A percentile compares a stretch with the other conserved stretches of the same genome.
phyloP scores from a whole-genome alignment of 1,139 yeast genomes.

The Scheffersomyces cryptocercus region DNA sequence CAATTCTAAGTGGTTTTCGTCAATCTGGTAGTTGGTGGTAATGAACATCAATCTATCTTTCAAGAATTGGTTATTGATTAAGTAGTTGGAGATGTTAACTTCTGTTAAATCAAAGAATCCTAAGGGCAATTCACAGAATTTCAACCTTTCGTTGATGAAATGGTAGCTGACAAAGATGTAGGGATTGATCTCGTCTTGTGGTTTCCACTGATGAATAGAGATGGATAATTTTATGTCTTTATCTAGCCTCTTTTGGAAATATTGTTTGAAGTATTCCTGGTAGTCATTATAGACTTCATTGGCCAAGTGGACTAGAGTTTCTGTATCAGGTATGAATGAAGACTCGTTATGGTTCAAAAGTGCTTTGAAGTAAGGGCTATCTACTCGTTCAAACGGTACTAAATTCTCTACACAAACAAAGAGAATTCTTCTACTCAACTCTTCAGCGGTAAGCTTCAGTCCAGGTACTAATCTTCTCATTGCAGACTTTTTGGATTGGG shows the following conservation, averaged over 20 bases:
- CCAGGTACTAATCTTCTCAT: constrained; percentile 6
- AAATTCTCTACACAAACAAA: constrained; percentile 21
- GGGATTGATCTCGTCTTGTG: constrained; percentile 12
- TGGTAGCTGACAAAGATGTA: constrained; percentile 21
- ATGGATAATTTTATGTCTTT: constrained; percentile 14
- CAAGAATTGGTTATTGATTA: constrained; percentile 12
- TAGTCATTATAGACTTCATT: constrained; percentile 20
- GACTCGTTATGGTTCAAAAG: constrained; percentile 9
- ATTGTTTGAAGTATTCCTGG: constrained; percentile 19
- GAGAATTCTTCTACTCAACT: constrained; percentile 12
- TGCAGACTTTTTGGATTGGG: constrained; percentile 2
- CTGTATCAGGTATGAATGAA: constrained; percentile 16
- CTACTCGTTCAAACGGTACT: constrained; percentile 18
- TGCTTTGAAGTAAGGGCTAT: constrained; percentile 15
- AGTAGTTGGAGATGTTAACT: constrained; percentile 9
- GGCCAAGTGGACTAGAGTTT: constrained; percentile 18
- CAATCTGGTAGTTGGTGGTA: constrained; percentile 22
- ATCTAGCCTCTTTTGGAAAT: constrained; percentile 13
- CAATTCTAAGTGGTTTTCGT: constrained; percentile 16
- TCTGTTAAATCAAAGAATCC: constrained; percentile 18
- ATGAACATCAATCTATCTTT: constrained; percentile 13
- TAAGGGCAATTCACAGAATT: constrained; percentile 20
- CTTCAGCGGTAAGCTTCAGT: constrained; percentile 12
- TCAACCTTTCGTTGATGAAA: constrained; percentile 17
- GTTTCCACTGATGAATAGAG: constrained; percentile 24